Percentiles rank a stretch among this genome's conserved stretches.
Conservation (phyloP, 73 alveolate genomes). For the Stentor roeselii region DNA sequence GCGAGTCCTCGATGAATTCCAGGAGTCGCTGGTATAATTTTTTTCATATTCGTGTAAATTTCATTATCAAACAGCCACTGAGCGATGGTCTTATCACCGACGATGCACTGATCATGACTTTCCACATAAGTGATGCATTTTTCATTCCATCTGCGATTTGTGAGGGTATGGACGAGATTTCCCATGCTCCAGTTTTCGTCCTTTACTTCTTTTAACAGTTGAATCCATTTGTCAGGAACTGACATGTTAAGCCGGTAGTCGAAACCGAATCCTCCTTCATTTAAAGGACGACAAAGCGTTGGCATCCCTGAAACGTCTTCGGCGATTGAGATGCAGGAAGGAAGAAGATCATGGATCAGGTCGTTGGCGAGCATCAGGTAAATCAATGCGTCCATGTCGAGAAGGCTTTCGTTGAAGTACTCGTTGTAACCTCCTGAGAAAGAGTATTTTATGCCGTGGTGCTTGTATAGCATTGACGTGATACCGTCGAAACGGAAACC, state of each 20-base stretch:
- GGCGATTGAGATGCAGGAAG: constrained; percentile 92
- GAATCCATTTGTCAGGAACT: constrained; percentile 90
- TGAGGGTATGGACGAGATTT: constrained; percentile 74
- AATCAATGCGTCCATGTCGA: constrained; percentile 76
- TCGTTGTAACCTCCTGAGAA: constrained; percentile 79
- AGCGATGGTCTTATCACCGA: constrained; percentile 97
- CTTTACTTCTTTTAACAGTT: constrained; percentile 64
- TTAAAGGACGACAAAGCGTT: constrained; percentile 86
- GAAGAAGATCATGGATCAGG: constrained; percentile 80
- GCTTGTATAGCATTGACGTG: constrained; percentile 96
- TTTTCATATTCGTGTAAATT: constrained; percentile 84
- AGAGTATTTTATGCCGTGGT: constrained; percentile 94
- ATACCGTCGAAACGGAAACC: constrained; percentile 99
- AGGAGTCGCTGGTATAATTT: constrained; percentile 56
- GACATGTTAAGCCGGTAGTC: constrained; percentile 95
- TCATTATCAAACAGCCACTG: constrained; percentile 91
- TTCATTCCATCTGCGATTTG: constrained; percentile 91
- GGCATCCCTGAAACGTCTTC: constrained; percentile 99
- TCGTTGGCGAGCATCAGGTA: constrained; percentile 97
- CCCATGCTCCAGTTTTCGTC: constrained; percentile 98
- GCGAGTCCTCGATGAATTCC: constrained; percentile 94
- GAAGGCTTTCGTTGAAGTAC: constrained; percentile 85
- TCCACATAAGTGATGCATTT: constrained; percentile 93
- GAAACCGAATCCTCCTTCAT: constrained; percentile 99
- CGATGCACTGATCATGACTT: constrained; percentile 96